These are phyloP conservation scores for Saitozyma sp. DNA, from an alignment of 768 basidiomycete species.

Conservation along the genomic window DNA sequence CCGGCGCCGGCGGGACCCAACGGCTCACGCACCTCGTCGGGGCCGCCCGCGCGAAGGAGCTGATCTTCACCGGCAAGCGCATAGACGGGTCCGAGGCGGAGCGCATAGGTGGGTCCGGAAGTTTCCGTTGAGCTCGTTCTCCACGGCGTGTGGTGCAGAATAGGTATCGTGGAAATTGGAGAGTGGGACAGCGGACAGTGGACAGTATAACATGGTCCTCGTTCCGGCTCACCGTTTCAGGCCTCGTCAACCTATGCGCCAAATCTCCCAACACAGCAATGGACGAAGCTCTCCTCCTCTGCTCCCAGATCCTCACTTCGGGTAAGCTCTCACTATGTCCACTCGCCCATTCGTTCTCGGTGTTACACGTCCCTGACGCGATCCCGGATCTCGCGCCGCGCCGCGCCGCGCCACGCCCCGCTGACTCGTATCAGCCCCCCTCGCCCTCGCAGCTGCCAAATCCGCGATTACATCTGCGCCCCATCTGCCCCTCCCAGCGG, in stretches of 20 bases:
- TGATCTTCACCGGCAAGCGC: conserved; percentile 80
- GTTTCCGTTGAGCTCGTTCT: background rate
- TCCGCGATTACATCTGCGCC: conserved; percentile 75
- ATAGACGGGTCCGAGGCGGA: conserved; percentile 79
- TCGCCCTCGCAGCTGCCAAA: conserved; percentile 85
- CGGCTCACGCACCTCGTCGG: conserved; percentile 80
- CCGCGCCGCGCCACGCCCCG: background rate
- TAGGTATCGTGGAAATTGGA: background rate
- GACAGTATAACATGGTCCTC: background rate
- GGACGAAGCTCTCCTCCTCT: conserved; percentile 21
- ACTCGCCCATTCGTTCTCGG: background rate
- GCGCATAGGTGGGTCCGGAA: conserved; percentile 24
- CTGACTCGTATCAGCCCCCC: conserved; percentile 62
- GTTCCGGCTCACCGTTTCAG: conserved; percentile 10
- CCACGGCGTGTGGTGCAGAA: background rate
- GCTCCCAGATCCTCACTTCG: conserved; percentile 35
- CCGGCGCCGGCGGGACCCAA: conserved; percentile 92
- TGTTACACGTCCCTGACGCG: background rate
- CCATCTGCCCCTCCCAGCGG: conserved; percentile 76
- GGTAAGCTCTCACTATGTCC: conserved; percentile 12
- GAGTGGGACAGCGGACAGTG: no score
- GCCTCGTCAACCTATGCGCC: conserved; percentile 28
- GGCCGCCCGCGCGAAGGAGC: conserved; percentile 89
- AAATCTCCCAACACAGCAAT: conserved; percentile 21
- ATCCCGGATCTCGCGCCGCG: no score